A percentile compares a stretch with the other conserved stretches of the same genome.
phyloP scores from a whole-genome alignment of 305 asterid genomes.

The Solanum hybrid region DNA sequence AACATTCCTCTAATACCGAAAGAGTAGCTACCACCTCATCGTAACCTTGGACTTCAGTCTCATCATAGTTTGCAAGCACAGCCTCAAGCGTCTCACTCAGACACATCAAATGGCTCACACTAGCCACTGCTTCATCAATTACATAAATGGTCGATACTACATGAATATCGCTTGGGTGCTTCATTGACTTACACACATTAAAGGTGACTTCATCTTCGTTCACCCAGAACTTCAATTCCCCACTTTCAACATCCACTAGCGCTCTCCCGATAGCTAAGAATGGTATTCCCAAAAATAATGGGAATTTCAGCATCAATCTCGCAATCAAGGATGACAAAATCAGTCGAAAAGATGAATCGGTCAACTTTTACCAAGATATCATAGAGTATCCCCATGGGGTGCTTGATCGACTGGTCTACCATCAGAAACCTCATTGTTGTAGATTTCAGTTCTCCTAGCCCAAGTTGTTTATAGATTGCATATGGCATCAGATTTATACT shows the following conservation, averaged over 20 bases:
- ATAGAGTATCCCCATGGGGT: not conserved
- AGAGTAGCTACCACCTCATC: not conserved
- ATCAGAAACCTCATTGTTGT: not conserved
- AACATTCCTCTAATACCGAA: no score
- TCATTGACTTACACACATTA: not conserved
- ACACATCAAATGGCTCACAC: not conserved
- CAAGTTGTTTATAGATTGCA: no score
- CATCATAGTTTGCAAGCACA: not conserved
- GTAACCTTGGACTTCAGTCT: not conserved
- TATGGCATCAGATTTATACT: not conserved
- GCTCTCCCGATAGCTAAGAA: not conserved
- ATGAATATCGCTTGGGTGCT: not conserved
- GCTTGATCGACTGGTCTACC: fast-evolving
- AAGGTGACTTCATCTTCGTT: not conserved
- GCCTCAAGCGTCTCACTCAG: not conserved
- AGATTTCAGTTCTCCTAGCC: not conserved
- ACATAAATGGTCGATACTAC: not conserved
- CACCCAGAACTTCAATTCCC: not conserved
- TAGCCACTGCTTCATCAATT: not conserved
- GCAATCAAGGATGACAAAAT: not conserved
- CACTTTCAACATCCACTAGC: not conserved
- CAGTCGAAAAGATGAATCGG: not conserved
- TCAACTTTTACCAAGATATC: not conserved
- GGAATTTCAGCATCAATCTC: not conserved
- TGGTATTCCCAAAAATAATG: not conserved